Percentiles rank a stretch among this genome's conserved stretches.
phyloP scores from a whole-genome alignment of 2,329 filamentous ascomycete genomes.

The Arachnopeziza araneosa region DNA sequence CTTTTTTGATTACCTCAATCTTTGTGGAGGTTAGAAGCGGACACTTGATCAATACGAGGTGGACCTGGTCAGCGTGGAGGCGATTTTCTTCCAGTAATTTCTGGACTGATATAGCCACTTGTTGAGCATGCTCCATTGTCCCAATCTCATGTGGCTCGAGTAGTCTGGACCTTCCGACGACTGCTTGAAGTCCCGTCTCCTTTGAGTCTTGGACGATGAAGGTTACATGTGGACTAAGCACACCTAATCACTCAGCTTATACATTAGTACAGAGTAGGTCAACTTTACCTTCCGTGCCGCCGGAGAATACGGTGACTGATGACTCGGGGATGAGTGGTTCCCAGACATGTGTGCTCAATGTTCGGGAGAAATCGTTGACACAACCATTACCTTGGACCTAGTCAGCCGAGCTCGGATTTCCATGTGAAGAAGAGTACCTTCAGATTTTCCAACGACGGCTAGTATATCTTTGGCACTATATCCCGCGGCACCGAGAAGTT shows the following conservation, averaged over 20 bases:
- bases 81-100: conserved; percentile 17
- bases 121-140: conserved; percentile 23
- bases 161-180: conserved; percentile 24
- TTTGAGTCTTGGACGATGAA: conserved; percentile 24
- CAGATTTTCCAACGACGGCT: conserved; percentile 30
- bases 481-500: conserved; percentile 25
- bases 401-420: conserved; percentile 3
- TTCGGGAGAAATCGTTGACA: conserved; percentile 33
- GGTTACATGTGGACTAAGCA: conserved; percentile 28
- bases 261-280: too few species aligned
- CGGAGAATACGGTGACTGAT: conserved; percentile 31
- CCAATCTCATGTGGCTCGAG: conserved; percentile 28
- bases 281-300: conserved; percentile 31
- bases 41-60: neutral
- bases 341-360: conserved; percentile 29
- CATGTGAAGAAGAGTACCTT: conserved; percentile 17
- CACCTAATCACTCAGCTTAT: too few species aligned
- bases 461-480: conserved; percentile 27
- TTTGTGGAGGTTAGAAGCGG: neutral
- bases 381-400: conserved; percentile 31
- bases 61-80: conserved; percentile 17
- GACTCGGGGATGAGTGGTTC: conserved; percentile 27
- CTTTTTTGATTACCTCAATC: conserved; percentile 23
- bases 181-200: conserved; percentile 22
- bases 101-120: conserved; percentile 20